Base-by-base conservation (phyloP, 306 rosid genomes). In the Castanea mollissima region DNA sequence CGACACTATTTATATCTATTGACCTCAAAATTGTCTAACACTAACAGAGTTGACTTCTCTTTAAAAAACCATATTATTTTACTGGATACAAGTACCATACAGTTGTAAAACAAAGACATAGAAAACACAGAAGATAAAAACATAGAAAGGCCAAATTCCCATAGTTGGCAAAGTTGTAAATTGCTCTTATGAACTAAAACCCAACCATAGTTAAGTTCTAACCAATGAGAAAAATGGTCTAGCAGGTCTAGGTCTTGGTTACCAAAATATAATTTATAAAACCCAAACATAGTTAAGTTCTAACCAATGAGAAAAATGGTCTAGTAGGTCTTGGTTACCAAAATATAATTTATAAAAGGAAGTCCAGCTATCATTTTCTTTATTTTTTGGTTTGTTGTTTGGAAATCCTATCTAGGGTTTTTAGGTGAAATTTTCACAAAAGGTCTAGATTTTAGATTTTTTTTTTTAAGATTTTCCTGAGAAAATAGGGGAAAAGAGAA, bases 381-480 rank as follows among this genome's bases (percentile, higher is more conserved):
- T 67, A 6, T 54, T 52, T 73, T 25, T 31, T 44, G 34, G 27
- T 21, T 74, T 74, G 15, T 57, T 12, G 38, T 58, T 76, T 60
- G 77, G 80, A 55, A 25, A n/a, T 27, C 20, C 74, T 55, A 46
- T 55, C 27, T 20, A 55, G 32, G 20, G 31, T 31, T 63, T 71
- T 67, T 34, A 49, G 10, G 25, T 14, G 68, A 70, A 76, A 76
- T 81, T 76, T 76, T 35, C 44, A 73, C 38, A 73, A 77, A 73
- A 54, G 78, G 70, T 75, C 32, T 71, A 23, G 63, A 27, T 77
- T 72, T 72, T 58, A 78, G 85, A 81, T 73, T 54, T 38, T 38
- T 0, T 64, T n/a, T 82, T 82, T 64, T 35, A 13, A 23, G 7
- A 65, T 34, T 65, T 65, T 21, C 14, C 2, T 32, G 6, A 32